Percentiles rank a stretch among this genome's conserved stretches.
Evolutionary conservation across 2,329 filamentous ascomycete species (phyloP).

Genomic region (Trichoderma sp.): DNA sequence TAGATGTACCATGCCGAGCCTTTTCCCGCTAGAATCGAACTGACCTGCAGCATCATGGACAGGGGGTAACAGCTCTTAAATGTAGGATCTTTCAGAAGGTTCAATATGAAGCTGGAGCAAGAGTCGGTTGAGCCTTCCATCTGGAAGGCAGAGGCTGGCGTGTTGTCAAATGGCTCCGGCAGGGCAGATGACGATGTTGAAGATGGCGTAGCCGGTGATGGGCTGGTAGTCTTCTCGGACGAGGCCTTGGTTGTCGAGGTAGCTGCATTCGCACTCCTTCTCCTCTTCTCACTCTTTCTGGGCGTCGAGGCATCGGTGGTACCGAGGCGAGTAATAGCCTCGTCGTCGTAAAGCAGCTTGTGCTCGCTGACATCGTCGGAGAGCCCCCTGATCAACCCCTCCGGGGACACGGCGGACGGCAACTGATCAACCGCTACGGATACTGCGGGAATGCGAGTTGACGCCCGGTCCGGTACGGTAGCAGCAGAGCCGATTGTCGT

Average conservation of each 20-base stretch:
- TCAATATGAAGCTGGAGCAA: constrained; percentile 69
- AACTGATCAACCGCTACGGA: not conserved
- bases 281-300: constrained; percentile 30
- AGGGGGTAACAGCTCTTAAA: constrained; percentile 79
- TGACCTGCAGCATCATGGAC: constrained; percentile 78
- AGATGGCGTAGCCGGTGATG: not conserved
- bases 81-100: constrained; percentile 64
- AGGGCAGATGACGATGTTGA: constrained; percentile 42
- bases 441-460: constrained; percentile 25
- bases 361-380: not conserved
- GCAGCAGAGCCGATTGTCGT: constrained; percentile 19
- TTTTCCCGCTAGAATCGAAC: constrained; percentile 33
- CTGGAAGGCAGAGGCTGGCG: constrained; percentile 64
- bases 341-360: not conserved
- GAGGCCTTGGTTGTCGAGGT: not conserved
- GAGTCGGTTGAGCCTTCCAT: constrained; percentile 48
- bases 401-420: constrained; percentile 2
- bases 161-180: constrained; percentile 69
- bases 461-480: constrained; percentile 15
- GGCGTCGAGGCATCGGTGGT: not conserved
- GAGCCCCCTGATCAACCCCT: not conserved
- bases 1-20: not conserved
- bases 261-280: not conserved
- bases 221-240: constrained; percentile 15
- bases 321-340: not conserved